Conservation (phyloP, 2,329 filamentous ascomycete genomes). For the Aspergillus floridensis region DNA sequence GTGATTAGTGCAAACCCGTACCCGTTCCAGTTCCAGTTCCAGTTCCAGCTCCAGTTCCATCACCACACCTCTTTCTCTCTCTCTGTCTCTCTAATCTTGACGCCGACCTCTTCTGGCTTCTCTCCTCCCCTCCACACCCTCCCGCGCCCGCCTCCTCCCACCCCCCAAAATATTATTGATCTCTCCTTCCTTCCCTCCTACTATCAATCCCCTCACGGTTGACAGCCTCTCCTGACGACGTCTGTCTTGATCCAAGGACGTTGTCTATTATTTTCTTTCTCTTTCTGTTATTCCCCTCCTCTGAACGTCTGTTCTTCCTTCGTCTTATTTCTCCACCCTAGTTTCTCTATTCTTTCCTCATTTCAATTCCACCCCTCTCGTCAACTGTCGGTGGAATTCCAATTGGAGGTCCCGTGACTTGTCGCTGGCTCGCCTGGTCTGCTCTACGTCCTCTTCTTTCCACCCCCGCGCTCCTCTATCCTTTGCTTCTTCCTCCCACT, state of each 20-base stretch:
- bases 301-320: constrained; percentile 11
- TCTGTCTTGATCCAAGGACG: background rate
- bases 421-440: constrained; percentile 9
- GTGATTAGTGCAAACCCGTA: background rate
- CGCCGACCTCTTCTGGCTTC: background rate
- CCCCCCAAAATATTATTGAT: background rate
- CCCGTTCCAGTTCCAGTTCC: background rate
- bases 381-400: background rate
- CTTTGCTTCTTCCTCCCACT: constrained; percentile 3
- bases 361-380: background rate
- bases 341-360: constrained; percentile 4
- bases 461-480: constrained; percentile 7
- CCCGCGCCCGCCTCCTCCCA: background rate
- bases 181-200: background rate
- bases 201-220: background rate
- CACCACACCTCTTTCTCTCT: background rate
- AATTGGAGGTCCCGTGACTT: constrained; percentile 16
- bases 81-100: background rate
- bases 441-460: constrained; percentile 9
- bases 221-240: background rate
- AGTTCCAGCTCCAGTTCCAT: background rate
- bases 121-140: background rate
- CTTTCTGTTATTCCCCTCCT: constrained; percentile 8
- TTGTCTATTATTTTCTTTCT: constrained; percentile 5
- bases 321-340: constrained; percentile 1